phyloP scores from a whole-genome alignment of 495 filamentous ascomycete genomes.

The Penicillium manginii region DNA sequence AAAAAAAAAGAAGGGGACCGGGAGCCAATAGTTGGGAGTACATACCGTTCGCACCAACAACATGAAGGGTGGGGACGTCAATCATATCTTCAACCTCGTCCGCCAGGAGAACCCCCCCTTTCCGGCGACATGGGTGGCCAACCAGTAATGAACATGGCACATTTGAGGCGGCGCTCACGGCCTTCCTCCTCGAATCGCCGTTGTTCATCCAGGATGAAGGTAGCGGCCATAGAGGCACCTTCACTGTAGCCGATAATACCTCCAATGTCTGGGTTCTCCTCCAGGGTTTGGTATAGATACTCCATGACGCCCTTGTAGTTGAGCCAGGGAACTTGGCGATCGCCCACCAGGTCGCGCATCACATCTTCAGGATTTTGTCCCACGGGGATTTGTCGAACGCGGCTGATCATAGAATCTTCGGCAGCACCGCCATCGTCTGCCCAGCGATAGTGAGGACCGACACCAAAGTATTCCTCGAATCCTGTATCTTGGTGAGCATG shows the following conservation, averaged over 20 bases:
- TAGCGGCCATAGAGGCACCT: slow-evolving; percentile 60
- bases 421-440: slow-evolving; percentile 48
- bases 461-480: slow-evolving; percentile 57
- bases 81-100: slow-evolving; percentile 53
- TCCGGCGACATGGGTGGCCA: slow-evolving; percentile 56
- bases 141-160: slow-evolving; percentile 59
- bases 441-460: slow-evolving; percentile 56
- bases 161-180: slow-evolving; percentile 51
- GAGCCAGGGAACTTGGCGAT: slow-evolving; percentile 25
- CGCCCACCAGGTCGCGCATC: slow-evolving; percentile 42
- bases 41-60: slow-evolving; percentile 55
- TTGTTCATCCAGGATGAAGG: slow-evolving; percentile 53
- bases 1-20: not conserved
- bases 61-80: slow-evolving; percentile 56
- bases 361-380: slow-evolving; percentile 53
- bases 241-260: slow-evolving; percentile 64
- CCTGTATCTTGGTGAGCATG: slow-evolving; percentile 22
- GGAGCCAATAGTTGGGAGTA: not conserved
- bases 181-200: slow-evolving; percentile 39
- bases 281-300: slow-evolving; percentile 31
- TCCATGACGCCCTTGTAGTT: slow-evolving; percentile 30
- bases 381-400: slow-evolving; percentile 53
- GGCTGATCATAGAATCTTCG: slow-evolving; percentile 49
- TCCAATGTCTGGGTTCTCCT: slow-evolving; percentile 36
- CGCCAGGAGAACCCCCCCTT: slow-evolving; percentile 43